These are phyloP conservation scores for Nothophaeocryptopus gaeumannii DNA, from an alignment of 2,329 filamentous ascomycete species.

Conservation along the genomic window DNA sequence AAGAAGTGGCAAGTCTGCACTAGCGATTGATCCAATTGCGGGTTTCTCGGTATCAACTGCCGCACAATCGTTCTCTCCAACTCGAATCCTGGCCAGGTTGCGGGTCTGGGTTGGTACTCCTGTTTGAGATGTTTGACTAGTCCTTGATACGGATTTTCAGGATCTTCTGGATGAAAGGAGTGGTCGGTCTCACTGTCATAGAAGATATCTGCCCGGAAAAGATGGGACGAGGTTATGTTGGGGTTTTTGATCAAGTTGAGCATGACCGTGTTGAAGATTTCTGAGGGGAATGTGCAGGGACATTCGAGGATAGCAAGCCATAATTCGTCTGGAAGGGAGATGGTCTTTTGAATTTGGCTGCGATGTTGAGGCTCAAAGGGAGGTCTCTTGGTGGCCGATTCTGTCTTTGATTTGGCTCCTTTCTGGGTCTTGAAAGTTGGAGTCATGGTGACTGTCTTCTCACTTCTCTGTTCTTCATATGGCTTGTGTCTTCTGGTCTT, in stretches of 20 bases:
- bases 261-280: conserved; percentile 66
- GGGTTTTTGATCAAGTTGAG: conserved; percentile 73
- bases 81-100: conserved; percentile 32
- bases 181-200: conserved; percentile 47
- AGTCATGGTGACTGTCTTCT: too few species aligned
- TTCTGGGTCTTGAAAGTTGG: background rate
- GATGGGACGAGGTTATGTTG: conserved; percentile 73
- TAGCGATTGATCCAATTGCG: conserved; percentile 68
- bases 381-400: conserved; percentile 11
- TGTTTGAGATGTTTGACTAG: conserved; percentile 44
- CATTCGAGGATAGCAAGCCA: conserved; percentile 30
- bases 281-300: conserved; percentile 60
- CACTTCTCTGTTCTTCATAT: too few species aligned
- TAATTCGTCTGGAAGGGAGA: conserved; percentile 24
- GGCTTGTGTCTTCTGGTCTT: too few species aligned
- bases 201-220: conserved; percentile 75
- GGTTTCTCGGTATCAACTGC: conserved; percentile 77
- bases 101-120: conserved; percentile 35
- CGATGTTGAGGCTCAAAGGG: conserved; percentile 35
- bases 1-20: conserved; percentile 80
- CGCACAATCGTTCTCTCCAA: conserved; percentile 67
- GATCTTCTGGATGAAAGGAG: conserved; percentile 33
- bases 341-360: conserved; percentile 18
- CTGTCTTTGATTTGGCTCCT: background rate
- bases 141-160: conserved; percentile 2